phyloP scores from a whole-genome alignment of 129 eudicot genomes.

The Ambrosia artemisiifolia region DNA sequence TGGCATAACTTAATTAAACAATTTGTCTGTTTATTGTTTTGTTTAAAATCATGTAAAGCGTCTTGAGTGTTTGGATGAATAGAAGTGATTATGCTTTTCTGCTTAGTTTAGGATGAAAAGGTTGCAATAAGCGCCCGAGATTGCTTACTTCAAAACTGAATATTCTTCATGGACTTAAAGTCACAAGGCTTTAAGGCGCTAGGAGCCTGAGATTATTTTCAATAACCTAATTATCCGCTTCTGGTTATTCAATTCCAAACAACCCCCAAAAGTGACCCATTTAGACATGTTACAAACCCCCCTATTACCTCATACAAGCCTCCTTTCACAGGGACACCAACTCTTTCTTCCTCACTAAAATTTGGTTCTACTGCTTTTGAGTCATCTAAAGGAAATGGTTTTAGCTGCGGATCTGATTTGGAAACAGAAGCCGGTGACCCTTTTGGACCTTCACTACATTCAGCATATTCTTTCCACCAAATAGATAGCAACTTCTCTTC shows the following conservation, averaged over 20 bases:
- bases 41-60: neutral
- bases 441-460: slow-evolving; percentile 91
- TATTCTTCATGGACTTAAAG: neutral
- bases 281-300: neutral
- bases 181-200: too few relatives aligned
- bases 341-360: slow-evolving; percentile 75
- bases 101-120: neutral
- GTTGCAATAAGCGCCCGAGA: neutral
- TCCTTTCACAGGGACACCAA: slow-evolving; percentile 98
- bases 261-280: too few relatives aligned
- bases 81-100: neutral
- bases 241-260: too few relatives aligned
- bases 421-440: slow-evolving; percentile 48
- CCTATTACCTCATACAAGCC: slow-evolving; percentile 81
- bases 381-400: slow-evolving; percentile 35
- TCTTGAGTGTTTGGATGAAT: neutral
- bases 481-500: slow-evolving; percentile 84
- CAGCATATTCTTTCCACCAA: slow-evolving; percentile 97
- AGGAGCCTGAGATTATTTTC: too few relatives aligned
- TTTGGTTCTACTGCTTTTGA: slow-evolving; percentile 28
- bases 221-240: too few relatives aligned
- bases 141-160: neutral
- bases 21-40: neutral
- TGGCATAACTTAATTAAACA: neutral
- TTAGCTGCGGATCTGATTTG: slow-evolving; percentile 27